Evolutionary conservation across 306 rosid genomes (phyloP), one percentile per base, ranked within the genome.

Genomic region (Prinsepia uniflora): DNA sequence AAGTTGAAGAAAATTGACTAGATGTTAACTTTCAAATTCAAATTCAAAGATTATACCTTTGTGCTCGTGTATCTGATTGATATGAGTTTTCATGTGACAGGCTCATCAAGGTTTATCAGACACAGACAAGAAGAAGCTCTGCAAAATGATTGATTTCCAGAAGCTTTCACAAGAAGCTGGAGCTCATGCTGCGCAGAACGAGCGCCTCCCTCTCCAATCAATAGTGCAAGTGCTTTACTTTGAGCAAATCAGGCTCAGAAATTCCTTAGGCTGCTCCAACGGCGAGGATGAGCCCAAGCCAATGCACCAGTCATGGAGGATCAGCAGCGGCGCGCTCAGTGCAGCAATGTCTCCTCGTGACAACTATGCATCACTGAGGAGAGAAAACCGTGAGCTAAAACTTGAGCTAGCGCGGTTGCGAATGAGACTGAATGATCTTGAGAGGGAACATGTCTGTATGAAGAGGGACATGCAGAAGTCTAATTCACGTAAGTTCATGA

Each of bases 331-430:
- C n/a, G 99, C 95, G 1, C 86, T 94, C 30, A 94, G 99, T 63
- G 99, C 99, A 3, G 97, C 99, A 9, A 94, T 94, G 99, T 95
- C 99, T 72, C 99, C 99, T 6, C 84, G 90, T 14, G 99, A 95
- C 87, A 95, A 95, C 76, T 95, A 95, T 14, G 99, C 99, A 8
- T 95, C 99, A 22, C 70, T 95, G 71, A 81, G 99, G 76, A 81
- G 99, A 5, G 99, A 95, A 79, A 95, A 95, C n/a, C 99, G 99
- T 7, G 99, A 95, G 77, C 86, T 95, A 45, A 95, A 95, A 76
- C 97, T 95, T 6, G 99, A 95, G 78, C 85, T 95, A 52, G 96
- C 97, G 5, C 73, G 97, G 44, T 73, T 95, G 40, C 72, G 99
- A 63, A 95, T 95, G 99, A 82, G 99, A 47, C 76, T 95, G 61